Evolutionary conservation across 2,329 filamentous ascomycete genomes (phyloP).

Genomic region (Botrytis sinoallii): DNA sequence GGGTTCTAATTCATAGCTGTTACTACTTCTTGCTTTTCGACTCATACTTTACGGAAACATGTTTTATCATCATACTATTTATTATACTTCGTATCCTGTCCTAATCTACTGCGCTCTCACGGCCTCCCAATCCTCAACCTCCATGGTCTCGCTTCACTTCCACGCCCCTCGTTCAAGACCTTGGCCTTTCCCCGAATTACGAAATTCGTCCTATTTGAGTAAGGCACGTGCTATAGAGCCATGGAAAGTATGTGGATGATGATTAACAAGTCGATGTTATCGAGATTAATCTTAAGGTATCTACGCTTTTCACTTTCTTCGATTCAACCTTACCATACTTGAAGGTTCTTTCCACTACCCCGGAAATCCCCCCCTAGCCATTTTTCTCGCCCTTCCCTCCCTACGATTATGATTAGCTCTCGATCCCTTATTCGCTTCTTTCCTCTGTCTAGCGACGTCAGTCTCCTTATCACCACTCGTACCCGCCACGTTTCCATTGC

Average conservation of each 20-base stretch:
- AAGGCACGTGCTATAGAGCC: not conserved
- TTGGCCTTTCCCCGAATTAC: too few species aligned
- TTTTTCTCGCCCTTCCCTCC: constrained; percentile 64
- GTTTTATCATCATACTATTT: not conserved
- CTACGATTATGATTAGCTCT: constrained; percentile 84
- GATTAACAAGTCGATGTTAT: not conserved
- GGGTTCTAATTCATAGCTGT: not conserved
- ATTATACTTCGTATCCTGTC: too few species aligned
- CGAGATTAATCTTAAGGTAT: not conserved
- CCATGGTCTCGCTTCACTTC: not conserved
- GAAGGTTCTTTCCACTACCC: constrained; percentile 21
- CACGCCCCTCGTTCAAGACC: not conserved
- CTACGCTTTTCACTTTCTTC: not conserved
- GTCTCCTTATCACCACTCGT: constrained; percentile 68
- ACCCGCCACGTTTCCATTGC: constrained; percentile 61
- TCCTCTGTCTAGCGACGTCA: constrained; percentile 66
- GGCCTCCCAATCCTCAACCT: not conserved
- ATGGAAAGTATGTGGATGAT: too few species aligned
- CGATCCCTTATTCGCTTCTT: constrained; percentile 79
- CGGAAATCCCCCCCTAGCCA: constrained; percentile 53
- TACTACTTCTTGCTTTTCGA: not conserved
- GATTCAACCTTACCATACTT: not conserved
- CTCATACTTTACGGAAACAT: not conserved
- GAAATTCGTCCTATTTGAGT: not conserved
- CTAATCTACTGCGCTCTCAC: too few species aligned